Evolutionary conservation across 768 basidiomycete genomes (phyloP).

Genomic region (Epithele typhae): DNA sequence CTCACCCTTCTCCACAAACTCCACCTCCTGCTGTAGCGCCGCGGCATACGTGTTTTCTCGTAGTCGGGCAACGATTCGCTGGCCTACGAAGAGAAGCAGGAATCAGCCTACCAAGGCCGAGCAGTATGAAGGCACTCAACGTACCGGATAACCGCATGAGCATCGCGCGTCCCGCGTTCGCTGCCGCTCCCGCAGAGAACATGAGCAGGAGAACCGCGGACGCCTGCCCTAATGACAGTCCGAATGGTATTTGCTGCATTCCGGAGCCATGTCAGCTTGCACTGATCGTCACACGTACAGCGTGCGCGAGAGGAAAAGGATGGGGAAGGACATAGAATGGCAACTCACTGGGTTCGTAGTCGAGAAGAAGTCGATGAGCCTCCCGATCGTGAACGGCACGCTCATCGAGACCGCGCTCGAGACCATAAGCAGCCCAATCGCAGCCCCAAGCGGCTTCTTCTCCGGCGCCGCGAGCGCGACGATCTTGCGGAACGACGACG

Average conservation of each 20-base stretch:
- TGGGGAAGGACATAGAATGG: conserved; percentile 4
- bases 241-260: conserved; percentile 69
- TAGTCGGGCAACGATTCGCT: conserved; percentile 85
- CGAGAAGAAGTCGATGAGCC: conserved; percentile 91
- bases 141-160: conserved; percentile 83
- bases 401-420: conserved; percentile 91
- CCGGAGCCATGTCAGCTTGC: not conserved
- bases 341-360: conserved; percentile 61
- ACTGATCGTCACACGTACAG: not conserved
- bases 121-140: conserved; percentile 12
- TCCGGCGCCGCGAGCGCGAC: conserved; percentile 79
- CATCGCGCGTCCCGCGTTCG: conserved; percentile 79
- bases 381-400: conserved; percentile 90
- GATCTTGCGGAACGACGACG: conserved; percentile 72
- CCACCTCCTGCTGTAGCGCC: conserved; percentile 86
- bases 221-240: conserved; percentile 75
- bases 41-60: conserved; percentile 80
- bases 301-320: conserved; percentile 1
- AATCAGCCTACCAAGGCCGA: not conserved
- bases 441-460: conserved; percentile 66
- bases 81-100: conserved; percentile 37
- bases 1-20: conserved; percentile 88
- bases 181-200: conserved; percentile 83
- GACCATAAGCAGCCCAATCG: conserved; percentile 76
- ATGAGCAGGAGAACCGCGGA: conserved; percentile 66